Evolutionary conservation across 306 rosid species (phyloP), one percentile per base, ranked within the genome.

Genomic region (Crataegus laevigata): DNA sequence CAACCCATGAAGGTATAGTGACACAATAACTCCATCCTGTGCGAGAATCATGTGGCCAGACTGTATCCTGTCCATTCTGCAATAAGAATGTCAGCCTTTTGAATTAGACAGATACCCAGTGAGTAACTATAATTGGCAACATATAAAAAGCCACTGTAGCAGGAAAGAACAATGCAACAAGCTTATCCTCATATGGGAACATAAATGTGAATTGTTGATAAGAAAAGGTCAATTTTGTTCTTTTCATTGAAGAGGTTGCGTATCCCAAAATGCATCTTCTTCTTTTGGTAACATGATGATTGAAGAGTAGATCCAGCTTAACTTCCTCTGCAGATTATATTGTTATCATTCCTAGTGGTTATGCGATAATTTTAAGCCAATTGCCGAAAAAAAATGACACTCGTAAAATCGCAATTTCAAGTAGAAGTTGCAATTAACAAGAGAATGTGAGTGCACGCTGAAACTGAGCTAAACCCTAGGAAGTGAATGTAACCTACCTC

Each of bases 21-120:
- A 94, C 86, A 69, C 93, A 91, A 84, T 90, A 90, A 90, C 91
- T 88, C 96, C 98, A 94, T 67, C 97, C 98, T 19, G 88, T 45
- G 66, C 63, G 91, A 78, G 91, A 89, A 86, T 87, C 85, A 78
- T 90, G 97, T n/a, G 96, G 97, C 98, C 97, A 90, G 43, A 91
- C 83, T 40, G 98, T 88, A 55, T 83, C 94, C 76, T 82, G 82
- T 18, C 97, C 97, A 77, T 86, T 83, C 96, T 94, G 97, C 81
- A 81, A n/a, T 85, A 87, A n/a, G 50, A 36, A 72, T 7, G 78
- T 15, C 40, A 18, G 77, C 34, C 38, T 75, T 64, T 38, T 36
- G 38, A 65, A 82, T 79, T 42, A 71, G 58, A 76, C 68, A 19
- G 21, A 55, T 69, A 64, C 50, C 28, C n/a, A 57, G 65, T 24